A percentile compares a stretch with the other conserved stretches of the same genome.
Conservation (phyloP, 257 asterid species). For the Solanum bukasovii region DNA sequence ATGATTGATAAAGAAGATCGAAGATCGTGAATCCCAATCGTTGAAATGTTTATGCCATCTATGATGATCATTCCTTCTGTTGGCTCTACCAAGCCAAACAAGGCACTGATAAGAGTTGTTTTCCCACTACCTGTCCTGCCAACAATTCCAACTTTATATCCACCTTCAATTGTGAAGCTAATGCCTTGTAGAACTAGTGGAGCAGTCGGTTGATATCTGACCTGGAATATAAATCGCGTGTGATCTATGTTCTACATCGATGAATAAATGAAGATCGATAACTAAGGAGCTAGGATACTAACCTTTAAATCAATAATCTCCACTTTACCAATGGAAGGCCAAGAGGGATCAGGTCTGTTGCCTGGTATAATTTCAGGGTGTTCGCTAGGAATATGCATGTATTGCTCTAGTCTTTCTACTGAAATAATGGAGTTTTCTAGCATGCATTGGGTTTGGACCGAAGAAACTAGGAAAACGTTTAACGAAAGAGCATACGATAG, state of each 20-base stretch:
- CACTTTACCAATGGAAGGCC: slow-evolving; percentile 22
- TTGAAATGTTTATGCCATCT: slow-evolving; percentile 13
- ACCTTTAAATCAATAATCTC: slow-evolving; percentile 22
- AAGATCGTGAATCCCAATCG: slow-evolving; percentile 16
- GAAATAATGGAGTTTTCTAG: slow-evolving; percentile 24
- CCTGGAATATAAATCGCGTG: neutral
- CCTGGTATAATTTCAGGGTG: slow-evolving; percentile 15
- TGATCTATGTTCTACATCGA: neutral
- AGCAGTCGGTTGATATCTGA: slow-evolving; percentile 8
- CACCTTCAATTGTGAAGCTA: slow-evolving; percentile 17
- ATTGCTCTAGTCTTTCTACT: slow-evolving; percentile 25
- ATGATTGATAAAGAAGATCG: slow-evolving; percentile 14
- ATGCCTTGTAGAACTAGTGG: slow-evolving; percentile 26
- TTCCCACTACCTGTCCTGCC: slow-evolving; percentile 37
- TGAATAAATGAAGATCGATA: neutral
- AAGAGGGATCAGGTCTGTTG: slow-evolving; percentile 5
- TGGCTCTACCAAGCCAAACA: slow-evolving; percentile 26
- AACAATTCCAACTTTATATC: slow-evolving; percentile 25
- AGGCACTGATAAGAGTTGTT: slow-evolving; percentile 19
- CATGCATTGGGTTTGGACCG: slow-evolving; percentile 15
- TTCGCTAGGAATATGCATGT: slow-evolving; percentile 24
- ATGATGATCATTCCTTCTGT: slow-evolving; percentile 17
- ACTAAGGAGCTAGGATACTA: neutral
- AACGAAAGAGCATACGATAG: slow-evolving; percentile 28
- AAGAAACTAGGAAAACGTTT: slow-evolving; percentile 9